Evolutionary conservation across 1,284 basidiomycete species (phyloP).

Genomic region (Ceratobasidium sp.): DNA sequence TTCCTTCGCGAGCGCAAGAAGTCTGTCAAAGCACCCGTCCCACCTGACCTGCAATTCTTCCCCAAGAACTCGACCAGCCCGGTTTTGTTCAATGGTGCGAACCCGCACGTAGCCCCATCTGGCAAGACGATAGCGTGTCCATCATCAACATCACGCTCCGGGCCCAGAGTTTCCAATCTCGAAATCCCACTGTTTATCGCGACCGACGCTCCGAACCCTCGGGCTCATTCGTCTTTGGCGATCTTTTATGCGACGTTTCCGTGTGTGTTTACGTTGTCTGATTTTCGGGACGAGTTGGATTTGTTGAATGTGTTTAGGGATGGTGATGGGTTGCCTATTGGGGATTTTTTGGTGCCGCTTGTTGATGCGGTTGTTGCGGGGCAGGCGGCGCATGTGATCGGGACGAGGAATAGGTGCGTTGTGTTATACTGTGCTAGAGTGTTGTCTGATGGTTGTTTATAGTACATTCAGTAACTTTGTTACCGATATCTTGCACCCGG

Average conservation of each 20-base stretch:
- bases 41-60: constrained; percentile 47
- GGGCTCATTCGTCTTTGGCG: constrained; percentile 62
- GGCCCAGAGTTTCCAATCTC: constrained; percentile 56
- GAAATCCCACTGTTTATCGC: constrained; percentile 78
- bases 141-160: constrained; percentile 45
- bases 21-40: constrained; percentile 50
- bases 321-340: constrained; percentile 68
- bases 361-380: constrained; percentile 75
- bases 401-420: constrained; percentile 24
- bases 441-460: neutral
- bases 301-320: constrained; percentile 64
- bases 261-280: constrained; percentile 73
- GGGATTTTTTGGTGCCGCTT: constrained; percentile 69
- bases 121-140: constrained; percentile 6
- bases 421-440: neutral
- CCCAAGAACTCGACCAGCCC: too few species aligned
- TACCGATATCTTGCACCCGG: constrained; percentile 21
- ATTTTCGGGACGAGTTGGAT: constrained; percentile 63
- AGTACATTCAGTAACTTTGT: constrained; percentile 39
- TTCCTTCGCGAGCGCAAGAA: constrained; percentile 58
- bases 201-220: constrained; percentile 66
- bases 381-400: constrained; percentile 30
- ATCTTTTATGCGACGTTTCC: constrained; percentile 73
- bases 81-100: constrained; percentile 51
- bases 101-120: constrained; percentile 44